Conservation (phyloP, 2,329 filamentous ascomycete genomes). For the Diaporthe vexans region DNA sequence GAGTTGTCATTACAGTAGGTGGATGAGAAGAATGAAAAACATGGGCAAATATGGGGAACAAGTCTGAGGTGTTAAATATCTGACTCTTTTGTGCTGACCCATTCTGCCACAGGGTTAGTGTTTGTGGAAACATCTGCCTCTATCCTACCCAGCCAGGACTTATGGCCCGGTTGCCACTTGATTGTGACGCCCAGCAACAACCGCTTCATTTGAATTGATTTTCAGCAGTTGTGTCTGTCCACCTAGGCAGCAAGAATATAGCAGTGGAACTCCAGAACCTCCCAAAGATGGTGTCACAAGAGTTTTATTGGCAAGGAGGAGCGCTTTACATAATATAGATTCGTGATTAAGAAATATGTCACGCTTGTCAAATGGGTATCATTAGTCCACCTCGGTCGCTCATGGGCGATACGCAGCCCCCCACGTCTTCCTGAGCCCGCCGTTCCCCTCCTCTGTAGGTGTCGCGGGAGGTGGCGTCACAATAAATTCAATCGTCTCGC, state of each 20-base stretch:
- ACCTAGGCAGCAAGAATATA: too few species aligned
- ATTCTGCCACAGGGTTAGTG: neutral
- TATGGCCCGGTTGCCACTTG: too few species aligned
- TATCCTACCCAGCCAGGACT: neutral
- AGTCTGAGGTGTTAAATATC: too few species aligned
- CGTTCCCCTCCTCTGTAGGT: neutral
- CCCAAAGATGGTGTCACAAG: neutral
- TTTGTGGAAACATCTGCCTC: neutral
- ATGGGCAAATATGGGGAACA: too few species aligned
- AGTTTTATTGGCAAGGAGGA: neutral
- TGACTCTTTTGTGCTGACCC: too few species aligned
- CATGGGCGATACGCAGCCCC: constrained; percentile 26
- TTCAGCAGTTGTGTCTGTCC: neutral
- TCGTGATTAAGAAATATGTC: constrained; percentile 1
- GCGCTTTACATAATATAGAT: neutral
- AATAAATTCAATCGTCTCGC: constrained; percentile 40
- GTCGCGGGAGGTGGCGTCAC: constrained; percentile 39
- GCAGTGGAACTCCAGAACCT: neutral
- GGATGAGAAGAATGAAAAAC: too few species aligned
- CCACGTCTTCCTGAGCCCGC: constrained; percentile 22
- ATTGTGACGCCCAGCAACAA: neutral
- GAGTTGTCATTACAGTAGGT: too few species aligned
- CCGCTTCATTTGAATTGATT: neutral
- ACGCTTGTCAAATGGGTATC: constrained; percentile 27
- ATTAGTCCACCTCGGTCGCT: neutral